Evolutionary conservation across 805 yeast genomes (phyloP), one percentile per base, ranked within the genome.

Genomic region (Diddensiella santjacobensis): DNA sequence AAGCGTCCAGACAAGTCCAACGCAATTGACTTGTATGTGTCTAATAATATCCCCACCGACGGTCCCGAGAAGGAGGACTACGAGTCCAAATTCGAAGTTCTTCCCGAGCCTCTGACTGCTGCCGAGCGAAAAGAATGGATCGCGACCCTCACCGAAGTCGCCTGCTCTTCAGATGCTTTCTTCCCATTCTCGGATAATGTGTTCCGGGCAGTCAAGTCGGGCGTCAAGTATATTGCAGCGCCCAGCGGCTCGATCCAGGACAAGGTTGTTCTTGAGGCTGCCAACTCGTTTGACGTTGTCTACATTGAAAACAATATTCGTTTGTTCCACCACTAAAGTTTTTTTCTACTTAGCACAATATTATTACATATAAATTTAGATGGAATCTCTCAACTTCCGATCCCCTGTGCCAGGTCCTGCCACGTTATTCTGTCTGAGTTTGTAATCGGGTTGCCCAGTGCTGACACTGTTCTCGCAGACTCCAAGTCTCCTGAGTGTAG

Each of bases 151-250:
- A 79, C 74, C 51, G 82, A 87, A 60, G 99, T 93, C 49, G 89
- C 98, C 10, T 76, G 90, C 60, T 84, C 96, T 15, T 89, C 97
- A 2, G 99, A 93, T 68, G 99, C 99, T 23, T 93, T 93, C 81
- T 93, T 93, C 95, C 99, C 99, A 72, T 93, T 93, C 93, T 93
- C 98, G 58, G 99, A 93, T 71, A 93, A 93, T 66, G 96, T 93
- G 59, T 89, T 91, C 81, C 83, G 99, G 70, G 98, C 98, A 56
- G 96, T 83, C 45, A 82, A 87, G 76, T 84, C 95, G 17, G 99
- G 99, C 68, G 99, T 90, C 60, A 88, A 87, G 71, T 93, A 75
- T 73, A 78, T 93, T 66, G 95, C 96, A 62, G 99, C 99, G 45
- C 96, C 99, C 50, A 80, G 95, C 44, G 99, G 99, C 50, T 88